Base-by-base conservation (phyloP, 2,329 filamentous ascomycete genomes). In the Colletotrichum sansevieriae region DNA sequence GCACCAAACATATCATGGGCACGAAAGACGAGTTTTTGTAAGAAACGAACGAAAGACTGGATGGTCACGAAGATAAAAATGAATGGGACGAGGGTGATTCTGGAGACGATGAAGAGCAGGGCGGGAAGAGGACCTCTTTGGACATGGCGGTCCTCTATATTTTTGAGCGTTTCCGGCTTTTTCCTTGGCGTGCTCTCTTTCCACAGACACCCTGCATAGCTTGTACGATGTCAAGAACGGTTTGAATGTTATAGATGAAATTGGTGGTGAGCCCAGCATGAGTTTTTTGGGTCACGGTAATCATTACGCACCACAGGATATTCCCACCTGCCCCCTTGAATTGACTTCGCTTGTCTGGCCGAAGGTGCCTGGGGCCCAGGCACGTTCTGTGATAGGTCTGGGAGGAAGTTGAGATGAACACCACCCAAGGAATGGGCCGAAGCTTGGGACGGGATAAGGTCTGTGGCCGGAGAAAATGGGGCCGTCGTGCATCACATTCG, bases 201-300 rank as follows among this genome's bases (percentile, higher is more conserved):
- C 39, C 43, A 46, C 54, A 59, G 10, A 41, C 22, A 41, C 51
- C 33, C 43, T 46, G 49, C 66, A 56, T 68, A 68, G 62, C 62
- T 55, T 69, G 62, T 69, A 61, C 56, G 66, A 69, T 69, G 51
- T 44, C 47, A 60, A 29, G 62, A 56, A 65, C 18, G 59, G 49
- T 57, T 61, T 59, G 25, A 29, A 61, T 52, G 62, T 46, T 39
- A 61, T 66, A 69, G 66, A 69, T 49, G 66, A 61, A 46, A 47
- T 35, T 47, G 41, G 51, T 56, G 51, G 39, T 39, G 13, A 56
- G 60, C 60, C 35, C 49, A 25, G 12, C 29, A 9, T 29, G 29
- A 62, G 15, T n/a, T 25, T 33, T 37, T 43, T 37, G 15, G 25
- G 25, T 25, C 41, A 54, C 62, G 20, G 15, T 56, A 69, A 61